Base-by-base conservation (phyloP, 495 filamentous ascomycete genomes). In the Chaetomium fimeti region DNA sequence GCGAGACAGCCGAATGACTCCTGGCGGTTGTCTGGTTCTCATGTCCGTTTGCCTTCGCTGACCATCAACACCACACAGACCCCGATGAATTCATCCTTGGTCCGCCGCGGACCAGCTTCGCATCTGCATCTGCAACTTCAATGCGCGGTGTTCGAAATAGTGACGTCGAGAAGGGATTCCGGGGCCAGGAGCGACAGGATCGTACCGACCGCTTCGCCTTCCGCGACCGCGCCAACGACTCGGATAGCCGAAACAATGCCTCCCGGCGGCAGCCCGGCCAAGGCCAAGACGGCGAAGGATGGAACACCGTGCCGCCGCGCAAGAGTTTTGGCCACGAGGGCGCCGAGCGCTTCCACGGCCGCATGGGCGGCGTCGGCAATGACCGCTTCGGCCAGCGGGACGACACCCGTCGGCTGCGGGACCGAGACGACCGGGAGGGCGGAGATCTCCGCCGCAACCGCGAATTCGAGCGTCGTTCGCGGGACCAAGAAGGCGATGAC, bases 61-160 rank as follows among this genome's bases (percentile, higher is more conserved):
- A 71, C 60, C 48, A 71, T 60, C 48, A 53, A 43, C n/a, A 32
- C 25, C 57, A 87, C 83, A 84, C 66, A 87, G 84, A 84, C 66
- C 75, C 80, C 65, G 92, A 94, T 71, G 91, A 96, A 62, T 92
- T 96, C 61, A 82, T 96, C 66, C 89, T 97, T 45, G 92, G 91
- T 38, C 93, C 93, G 36, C 92, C 93, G 2, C 92, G 92, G 67
- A 91, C 85, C 28, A 86, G 86, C 32, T 97, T 98, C 74, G 87
- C 90, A 62, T 97, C 93, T 12, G 87, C 90, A 63, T 97, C 93
- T 12, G 88, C 91, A 18, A 91, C 90, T 52, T 77, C 83, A 36
- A 60, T 70, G 43, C 74, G 74, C 58, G 68, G 62, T 66, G 76
- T 66, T 74, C 85, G 76, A 83, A 72, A 61, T 64, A 84, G 74